Conservation (phyloP, 139 green algal species). For the Chlorella sp. region DNA sequence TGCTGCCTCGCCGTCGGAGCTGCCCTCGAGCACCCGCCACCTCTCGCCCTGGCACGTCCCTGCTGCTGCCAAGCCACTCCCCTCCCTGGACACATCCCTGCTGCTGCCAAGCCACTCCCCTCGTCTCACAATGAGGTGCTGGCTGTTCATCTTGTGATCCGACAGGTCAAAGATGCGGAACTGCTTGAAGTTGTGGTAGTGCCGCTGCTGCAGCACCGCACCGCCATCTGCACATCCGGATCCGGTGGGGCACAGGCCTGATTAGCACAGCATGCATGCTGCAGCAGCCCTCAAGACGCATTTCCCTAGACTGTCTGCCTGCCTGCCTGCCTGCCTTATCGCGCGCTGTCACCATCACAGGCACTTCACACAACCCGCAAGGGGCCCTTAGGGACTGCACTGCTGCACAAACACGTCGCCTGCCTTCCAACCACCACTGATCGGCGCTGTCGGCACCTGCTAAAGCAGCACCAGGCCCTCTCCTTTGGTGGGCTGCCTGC, state of each 20-base stretch:
- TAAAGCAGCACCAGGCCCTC: too few relatives aligned
- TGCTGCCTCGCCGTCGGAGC: not conserved
- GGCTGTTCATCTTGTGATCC: conserved; percentile 48
- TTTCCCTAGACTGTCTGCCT: too few relatives aligned
- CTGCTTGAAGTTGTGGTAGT: conserved; percentile 55
- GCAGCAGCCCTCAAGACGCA: not conserved
- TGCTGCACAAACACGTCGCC: too few relatives aligned
- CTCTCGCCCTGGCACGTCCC: too few relatives aligned
- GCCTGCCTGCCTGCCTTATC: too few relatives aligned
- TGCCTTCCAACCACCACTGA: too few relatives aligned
- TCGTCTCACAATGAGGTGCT: conserved; percentile 41
- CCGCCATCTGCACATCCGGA: conserved; percentile 38
- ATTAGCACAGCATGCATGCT: not conserved
- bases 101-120: not conserved
- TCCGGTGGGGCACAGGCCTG: not conserved
- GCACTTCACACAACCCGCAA: too few relatives aligned
- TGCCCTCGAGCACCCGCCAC: not conserved
- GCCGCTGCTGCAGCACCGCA: conserved; percentile 35
- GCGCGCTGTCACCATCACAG: too few relatives aligned
- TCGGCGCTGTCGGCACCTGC: too few relatives aligned
- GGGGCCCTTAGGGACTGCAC: too few relatives aligned
- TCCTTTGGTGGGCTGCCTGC: not conserved
- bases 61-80: too few relatives aligned
- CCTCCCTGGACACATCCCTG: too few relatives aligned
- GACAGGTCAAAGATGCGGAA: conserved; percentile 58